Evolutionary conservation across 768 basidiomycete species (phyloP), one percentile per base, ranked within the genome.

Genomic region (Boletus bicolor): DNA sequence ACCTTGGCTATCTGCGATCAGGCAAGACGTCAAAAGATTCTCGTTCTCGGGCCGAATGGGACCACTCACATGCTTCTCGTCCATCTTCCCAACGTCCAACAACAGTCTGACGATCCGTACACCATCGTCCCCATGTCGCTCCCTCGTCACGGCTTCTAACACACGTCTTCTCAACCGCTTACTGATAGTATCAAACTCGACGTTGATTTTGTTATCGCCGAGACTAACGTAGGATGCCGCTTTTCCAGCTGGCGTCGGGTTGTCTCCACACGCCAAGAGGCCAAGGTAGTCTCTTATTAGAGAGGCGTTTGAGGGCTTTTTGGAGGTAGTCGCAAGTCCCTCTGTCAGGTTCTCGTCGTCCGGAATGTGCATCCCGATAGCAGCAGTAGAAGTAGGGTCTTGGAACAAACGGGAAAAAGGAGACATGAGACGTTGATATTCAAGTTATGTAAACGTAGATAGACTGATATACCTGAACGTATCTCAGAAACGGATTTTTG

Each of bases 11-110:
- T 85, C 95, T 98, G 61, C 14, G 32, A n/a, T 28, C 17, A n/a
- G 38, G 32, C 35, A 17, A 41, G 48, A 26, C 36, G 28, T 66
- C 38, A 56, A 49, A 12, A 15, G 0, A 44, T 6, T 7, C 21
- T n/a, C 24, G 32, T 28, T 43, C 39, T 57, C 28, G 45, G 21
- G 36, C 43, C 24, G 17, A 39, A 54, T 4, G 24, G 14, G 10
- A 17, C 10, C 36, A 60, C 81, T 56, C 51, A 92, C 95, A 73
- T 93, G 91, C 68, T 95, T 93, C 73, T 97, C 96, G 60, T 94
- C 92, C 80, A 94, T 86, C 72, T 97, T 97, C 7, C 92, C 93
- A 5, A 85, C 85, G 54, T 88, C 84, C 51, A 91, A 67, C 35
- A 98, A 72, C 24, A 96, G 74, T 44, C 88, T 81, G 51, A 98